Percentiles rank a stretch among this genome's conserved stretches.
phyloP scores from a whole-genome alignment of 2,329 filamentous ascomycete genomes.

The Sclerotinia glacialis region DNA sequence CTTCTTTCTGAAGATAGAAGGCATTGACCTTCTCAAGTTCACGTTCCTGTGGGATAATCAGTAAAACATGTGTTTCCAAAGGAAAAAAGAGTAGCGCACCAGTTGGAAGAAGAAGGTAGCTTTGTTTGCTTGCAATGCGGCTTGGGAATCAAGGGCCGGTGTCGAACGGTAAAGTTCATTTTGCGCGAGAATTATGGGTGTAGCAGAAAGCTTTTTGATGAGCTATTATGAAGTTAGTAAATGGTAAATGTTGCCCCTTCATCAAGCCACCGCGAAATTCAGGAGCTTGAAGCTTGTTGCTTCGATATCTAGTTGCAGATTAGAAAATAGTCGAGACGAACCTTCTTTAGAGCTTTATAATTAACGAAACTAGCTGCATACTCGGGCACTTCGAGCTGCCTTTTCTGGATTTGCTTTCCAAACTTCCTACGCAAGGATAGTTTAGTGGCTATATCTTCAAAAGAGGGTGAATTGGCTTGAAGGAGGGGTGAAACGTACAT shows the following conservation, averaged over 20 bases:
- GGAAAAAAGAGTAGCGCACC: constrained; percentile 51
- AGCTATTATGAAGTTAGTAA: constrained; percentile 58
- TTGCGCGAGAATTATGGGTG: constrained; percentile 76
- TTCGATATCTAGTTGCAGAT: constrained; percentile 18
- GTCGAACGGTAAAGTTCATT: constrained; percentile 55
- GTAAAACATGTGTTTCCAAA: constrained; percentile 35
- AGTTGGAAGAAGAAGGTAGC: constrained; percentile 98
- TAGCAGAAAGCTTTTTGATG: constrained; percentile 96
- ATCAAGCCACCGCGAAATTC: background rate
- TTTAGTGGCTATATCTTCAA: constrained; percentile 22
- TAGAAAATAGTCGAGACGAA: constrained; percentile 42
- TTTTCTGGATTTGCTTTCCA: constrained; percentile 98
- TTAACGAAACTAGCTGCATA: constrained; percentile 99
- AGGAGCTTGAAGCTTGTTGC: background rate
- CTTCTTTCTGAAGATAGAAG: constrained; percentile 97
- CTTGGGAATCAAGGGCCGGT: constrained; percentile 69
- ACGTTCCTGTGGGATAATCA: constrained; percentile 69
- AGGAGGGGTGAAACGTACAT: constrained; percentile 35
- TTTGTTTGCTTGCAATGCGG: constrained; percentile 91
- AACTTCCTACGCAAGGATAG: constrained; percentile 73
- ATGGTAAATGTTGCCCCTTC: constrained; percentile 23
- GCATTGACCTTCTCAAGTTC: constrained; percentile 98
- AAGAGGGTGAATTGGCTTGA: background rate
- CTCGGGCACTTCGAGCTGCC: constrained; percentile 97
- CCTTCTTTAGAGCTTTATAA: constrained; percentile 99